Percentiles rank a stretch among this genome's conserved stretches.
Evolutionary conservation across 371 early-diverging fungal genomes (phyloP).

Genomic region (Globomyces sp.): DNA sequence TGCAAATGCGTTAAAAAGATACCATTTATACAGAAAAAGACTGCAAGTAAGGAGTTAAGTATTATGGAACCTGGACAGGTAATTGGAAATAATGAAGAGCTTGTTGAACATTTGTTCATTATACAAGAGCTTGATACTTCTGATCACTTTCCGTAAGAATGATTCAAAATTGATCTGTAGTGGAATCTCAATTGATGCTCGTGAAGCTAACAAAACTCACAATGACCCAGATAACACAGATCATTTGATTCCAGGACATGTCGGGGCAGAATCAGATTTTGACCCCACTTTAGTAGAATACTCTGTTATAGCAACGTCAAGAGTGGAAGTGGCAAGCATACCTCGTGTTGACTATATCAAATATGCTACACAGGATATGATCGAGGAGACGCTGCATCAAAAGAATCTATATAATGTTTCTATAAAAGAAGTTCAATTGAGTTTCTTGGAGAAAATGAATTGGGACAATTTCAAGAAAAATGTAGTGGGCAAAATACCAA

Average conservation of each 20-base stretch:
- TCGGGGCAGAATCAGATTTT: conserved; percentile 5
- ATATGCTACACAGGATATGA: conserved; percentile 27
- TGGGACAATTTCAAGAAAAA: conserved; percentile 29
- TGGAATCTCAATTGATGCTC: too few relatives aligned
- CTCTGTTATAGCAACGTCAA: conserved; percentile 28
- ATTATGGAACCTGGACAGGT: conserved; percentile 18
- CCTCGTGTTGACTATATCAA: conserved; percentile 27
- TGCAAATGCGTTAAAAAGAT: conserved; percentile 32
- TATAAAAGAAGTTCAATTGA: conserved; percentile 24
- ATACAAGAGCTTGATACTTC: conserved; percentile 29
- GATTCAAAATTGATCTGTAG: conserved; percentile 4
- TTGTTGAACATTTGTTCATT: conserved; percentile 26
- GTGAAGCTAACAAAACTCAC: too few relatives aligned
- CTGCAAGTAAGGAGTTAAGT: conserved; percentile 15
- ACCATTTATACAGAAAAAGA: conserved; percentile 28
- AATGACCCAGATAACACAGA: too few relatives aligned
- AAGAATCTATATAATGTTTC: conserved; percentile 20
- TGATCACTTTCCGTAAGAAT: conserved; percentile 34
- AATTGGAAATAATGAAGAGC: conserved; percentile 21
- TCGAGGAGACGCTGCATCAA: conserved; percentile 20
- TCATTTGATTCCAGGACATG: too few relatives aligned
- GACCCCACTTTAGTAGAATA: conserved; percentile 12
- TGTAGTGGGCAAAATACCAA: conserved; percentile 17
- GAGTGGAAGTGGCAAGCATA: conserved; percentile 32
- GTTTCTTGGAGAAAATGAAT: conserved; percentile 22